Base-by-base conservation (phyloP, 140 eudicot species). In the Stevia rebaudiana region DNA sequence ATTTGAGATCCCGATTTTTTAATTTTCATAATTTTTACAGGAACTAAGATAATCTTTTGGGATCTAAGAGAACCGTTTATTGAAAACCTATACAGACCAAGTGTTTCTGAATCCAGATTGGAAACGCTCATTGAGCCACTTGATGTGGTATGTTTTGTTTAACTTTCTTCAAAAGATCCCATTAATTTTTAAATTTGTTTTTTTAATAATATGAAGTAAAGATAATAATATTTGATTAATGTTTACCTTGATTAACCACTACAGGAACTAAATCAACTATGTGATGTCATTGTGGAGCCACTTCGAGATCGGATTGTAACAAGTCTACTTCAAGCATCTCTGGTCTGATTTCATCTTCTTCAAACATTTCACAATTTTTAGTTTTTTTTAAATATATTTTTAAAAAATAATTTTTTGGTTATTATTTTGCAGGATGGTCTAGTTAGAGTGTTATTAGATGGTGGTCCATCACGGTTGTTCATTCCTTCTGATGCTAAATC, bases 241-340 rank as follows among this genome's bases (percentile, higher is more conserved):
- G 12, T 58, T 22, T n/a, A 28, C 33, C 13, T 10, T 40, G 48
- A 50, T 70, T 22, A 44, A 74, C 49, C 40, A 43, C 18, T 66
- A 53, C 80, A 94, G 97, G 99, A 82, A 73, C 84, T 94, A 23
- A 94, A 83, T 81, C 90, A 88, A 77, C 73, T 94, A 36, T 94
- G 99, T 64, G 95, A 79, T 74, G 57, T 94, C 72, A 88, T 94
- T 53, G 81, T 88, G 78, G 97, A 94, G 75, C 88, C 84, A 61
- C 94, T 94, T 47, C 74, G 99, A 63, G 99, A 88, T 70, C 95
- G 99, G 63, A 77, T 88, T 49, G 99, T 94, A 58, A 85, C 94
- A 1, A 83, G 99, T 58, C 95, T 88, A 40, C 99, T 94, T 49
- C 99, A 94, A 59, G 95, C 99, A 55, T 88, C 97, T 40, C 63